Percentiles rank a stretch among this genome's conserved stretches.
These are phyloP conservation scores for Aureobasidium zeae DNA, from an alignment of 2,329 filamentous ascomycete species.

Conservation along the genomic window DNA sequence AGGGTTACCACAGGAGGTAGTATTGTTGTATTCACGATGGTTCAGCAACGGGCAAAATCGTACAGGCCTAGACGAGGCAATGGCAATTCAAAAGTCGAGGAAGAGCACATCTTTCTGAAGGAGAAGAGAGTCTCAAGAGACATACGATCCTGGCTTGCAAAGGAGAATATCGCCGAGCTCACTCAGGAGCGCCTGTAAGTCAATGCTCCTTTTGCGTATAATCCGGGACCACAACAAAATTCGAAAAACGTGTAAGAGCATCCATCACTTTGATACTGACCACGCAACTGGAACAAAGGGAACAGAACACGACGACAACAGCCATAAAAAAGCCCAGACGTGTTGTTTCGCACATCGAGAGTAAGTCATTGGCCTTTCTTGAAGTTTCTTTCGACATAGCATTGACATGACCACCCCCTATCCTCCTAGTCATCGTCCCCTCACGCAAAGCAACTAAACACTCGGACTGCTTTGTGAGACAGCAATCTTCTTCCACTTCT, in stretches of 20 bases:
- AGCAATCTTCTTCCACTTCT: neutral
- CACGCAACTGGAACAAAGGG: neutral
- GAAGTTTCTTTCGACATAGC: neutral
- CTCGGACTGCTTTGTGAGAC: neutral
- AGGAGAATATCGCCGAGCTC: neutral
- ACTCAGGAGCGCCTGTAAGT: neutral
- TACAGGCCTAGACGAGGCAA: neutral
- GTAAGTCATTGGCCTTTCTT: neutral
- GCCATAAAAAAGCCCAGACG: too few species aligned
- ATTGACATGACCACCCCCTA: neutral
- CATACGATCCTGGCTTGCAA: constrained; percentile 2
- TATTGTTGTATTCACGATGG: neutral
- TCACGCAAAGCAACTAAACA: neutral
- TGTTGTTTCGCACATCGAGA: constrained; percentile 1
- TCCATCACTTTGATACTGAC: too few species aligned
- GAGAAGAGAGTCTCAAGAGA: neutral
- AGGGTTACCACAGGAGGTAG: neutral
- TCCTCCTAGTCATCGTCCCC: neutral
- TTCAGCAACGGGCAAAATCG: neutral
- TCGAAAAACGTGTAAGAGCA: too few species aligned
- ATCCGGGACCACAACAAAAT: neutral
- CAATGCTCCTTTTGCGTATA: neutral
- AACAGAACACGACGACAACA: neutral
- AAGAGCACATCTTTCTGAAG: neutral
- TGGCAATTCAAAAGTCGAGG: neutral